Base-by-base conservation (phyloP, 139 green algal species). In the Coccomyxa sp. region DNA sequence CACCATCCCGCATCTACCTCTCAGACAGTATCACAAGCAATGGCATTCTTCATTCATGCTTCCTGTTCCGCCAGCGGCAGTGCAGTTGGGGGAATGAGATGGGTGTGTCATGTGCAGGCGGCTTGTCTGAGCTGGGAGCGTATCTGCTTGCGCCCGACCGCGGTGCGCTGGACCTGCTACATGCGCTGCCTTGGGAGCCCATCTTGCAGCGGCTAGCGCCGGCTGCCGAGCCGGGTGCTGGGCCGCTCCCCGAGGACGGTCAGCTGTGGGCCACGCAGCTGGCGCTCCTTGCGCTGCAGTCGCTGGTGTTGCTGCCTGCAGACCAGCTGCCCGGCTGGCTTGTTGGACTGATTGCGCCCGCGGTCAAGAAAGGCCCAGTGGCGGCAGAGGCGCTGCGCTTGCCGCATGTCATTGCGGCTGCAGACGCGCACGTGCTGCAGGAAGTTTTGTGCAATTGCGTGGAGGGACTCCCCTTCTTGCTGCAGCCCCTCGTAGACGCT, bases 231-330 rank as follows among this genome's bases (percentile, higher is more conserved):
- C 27, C 71, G 4, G 71, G 27, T 1, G 71, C 71, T 16, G 27
- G 27, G 27, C 60, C n/a, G 38, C 38, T 84, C 4, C 71, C 68
- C 45, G 81, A 38, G 51, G 58, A 18, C 31, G 76, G 17, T 25
- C 78, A 81, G 58, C 58, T 38, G 30, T 85, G 82, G 82, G 82
- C 82, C 4, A 79, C 82, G 31, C 82, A 85, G 75, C 76, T 85
- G 59, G 23, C 71, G 59, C 76, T 85, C 68, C 32, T 85, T 14
- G 76, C 79, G n/a, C 59, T 85, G 82, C 59, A 77, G 31, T 75
- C 58, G 1, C 28, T 51, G 28, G 31, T 82, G 12, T 14, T 85
- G 30, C 28, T 77, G 82, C 28, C 82, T 45, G 58, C 58, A 38
- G 59, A 13, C 45, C 45, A 81, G 57, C 59, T 85, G 75, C 82